Evolutionary conservation across 2,329 filamentous ascomycete species (phyloP), one percentile per base, ranked within the genome.

Genomic region (Karstenula rhodostoma): DNA sequence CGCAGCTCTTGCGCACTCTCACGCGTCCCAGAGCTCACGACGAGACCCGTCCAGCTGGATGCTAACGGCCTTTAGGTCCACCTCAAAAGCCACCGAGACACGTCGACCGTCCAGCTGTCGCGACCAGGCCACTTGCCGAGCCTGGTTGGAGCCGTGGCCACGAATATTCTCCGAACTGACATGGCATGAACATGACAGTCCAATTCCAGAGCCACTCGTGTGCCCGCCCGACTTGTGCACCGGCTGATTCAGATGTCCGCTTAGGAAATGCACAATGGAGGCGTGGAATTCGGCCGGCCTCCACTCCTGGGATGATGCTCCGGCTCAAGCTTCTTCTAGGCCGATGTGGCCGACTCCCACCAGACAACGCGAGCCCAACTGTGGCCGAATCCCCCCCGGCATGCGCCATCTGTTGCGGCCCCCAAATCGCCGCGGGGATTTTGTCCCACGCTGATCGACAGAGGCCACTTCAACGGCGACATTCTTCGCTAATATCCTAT

Each of bases 281-380:
- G 68, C 67, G 61, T 62, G 59, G 65, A 47, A 43, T 65, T 61
- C 64, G 67, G 61, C 64, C 50, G 52, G 61, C 37, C 61, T 51
- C 64, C 61, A 58, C 27, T 44, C 61, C 58, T 63, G 55, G 56
- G 57, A 44, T 52, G 47, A 51, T 56, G 56, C 56, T 60, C 58
- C 52, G 35, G 44, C 46, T 47, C 37, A n/a, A 4, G 17, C 17
- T 40, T n/a, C 33, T 56, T 48, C 54, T 49, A 23, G 58, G 59
- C 64, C 64, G 67, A 73, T 71, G 71, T 74, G 72, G 72, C 71
- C 65, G 61, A 23, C 66, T 64, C 60, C 61, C 63, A 66, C 63
- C 72, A 67, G 71, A 68, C 67, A 55, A 64, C 48, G 32, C 23
- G 29, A 29, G 13, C 27, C 40, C 49, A 52, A 37, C n/a, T 59